A percentile compares a stretch with the other conserved stretches of the same genome.
These are phyloP conservation scores for Cutaneotrichosporon cutaneum DNA, from an alignment of 1,284 basidiomycete species.

Conservation along the genomic window DNA sequence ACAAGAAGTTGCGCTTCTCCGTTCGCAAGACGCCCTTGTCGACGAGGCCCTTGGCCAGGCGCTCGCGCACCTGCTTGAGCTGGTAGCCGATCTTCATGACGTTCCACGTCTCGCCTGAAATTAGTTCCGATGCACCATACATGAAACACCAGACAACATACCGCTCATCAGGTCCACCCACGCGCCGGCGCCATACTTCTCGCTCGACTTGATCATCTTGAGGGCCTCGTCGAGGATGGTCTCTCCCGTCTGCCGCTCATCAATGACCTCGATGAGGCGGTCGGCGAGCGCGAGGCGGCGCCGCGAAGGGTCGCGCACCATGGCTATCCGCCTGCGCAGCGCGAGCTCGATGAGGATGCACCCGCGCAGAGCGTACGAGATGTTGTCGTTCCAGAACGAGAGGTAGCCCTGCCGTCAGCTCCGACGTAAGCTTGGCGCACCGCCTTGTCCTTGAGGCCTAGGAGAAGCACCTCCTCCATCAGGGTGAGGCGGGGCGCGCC, in stretches of 20 bases:
- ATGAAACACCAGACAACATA: constrained; percentile 52
- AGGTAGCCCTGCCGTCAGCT: constrained; percentile 68
- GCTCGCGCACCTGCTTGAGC: constrained; percentile 93
- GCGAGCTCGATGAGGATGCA: constrained; percentile 95
- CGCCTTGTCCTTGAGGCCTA: constrained; percentile 92
- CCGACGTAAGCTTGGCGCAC: constrained; percentile 52
- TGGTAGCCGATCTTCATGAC: constrained; percentile 98
- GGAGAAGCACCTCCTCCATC: constrained; percentile 92
- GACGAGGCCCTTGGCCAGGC: constrained; percentile 92
- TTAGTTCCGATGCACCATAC: not conserved
- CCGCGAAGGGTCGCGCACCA: constrained; percentile 78
- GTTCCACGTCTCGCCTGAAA: constrained; percentile 94
- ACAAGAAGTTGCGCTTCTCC: constrained; percentile 91
- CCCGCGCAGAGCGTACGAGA: constrained; percentile 89
- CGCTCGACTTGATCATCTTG: constrained; percentile 79
- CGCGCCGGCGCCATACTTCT: constrained; percentile 81
- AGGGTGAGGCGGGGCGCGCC: constrained; percentile 83
- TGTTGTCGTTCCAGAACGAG: constrained; percentile 98
- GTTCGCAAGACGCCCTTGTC: constrained; percentile 97
- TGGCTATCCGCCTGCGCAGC: constrained; percentile 80
- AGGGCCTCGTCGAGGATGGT: constrained; percentile 94
- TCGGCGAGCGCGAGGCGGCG: constrained; percentile 74
- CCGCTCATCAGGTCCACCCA: constrained; percentile 94
- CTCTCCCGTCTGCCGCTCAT: constrained; percentile 87
- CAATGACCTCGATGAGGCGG: constrained; percentile 83